Conservation (phyloP, 768 basidiomycete genomes). For the Pisolithus microcarpus region DNA sequence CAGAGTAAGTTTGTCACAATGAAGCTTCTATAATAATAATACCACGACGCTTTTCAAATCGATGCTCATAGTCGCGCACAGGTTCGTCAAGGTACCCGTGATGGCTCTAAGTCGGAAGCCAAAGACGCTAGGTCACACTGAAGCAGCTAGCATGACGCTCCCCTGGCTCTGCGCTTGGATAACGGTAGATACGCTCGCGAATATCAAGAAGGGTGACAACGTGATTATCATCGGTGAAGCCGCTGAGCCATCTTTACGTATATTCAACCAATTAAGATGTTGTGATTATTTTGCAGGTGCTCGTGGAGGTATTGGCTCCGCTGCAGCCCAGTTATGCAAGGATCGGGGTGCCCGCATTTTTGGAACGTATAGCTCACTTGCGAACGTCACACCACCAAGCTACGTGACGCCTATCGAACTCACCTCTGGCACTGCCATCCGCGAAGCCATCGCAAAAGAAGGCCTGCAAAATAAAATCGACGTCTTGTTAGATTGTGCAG, state of each 20-base stretch:
- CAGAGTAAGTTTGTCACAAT: constrained; percentile 18
- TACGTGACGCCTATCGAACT: constrained; percentile 28
- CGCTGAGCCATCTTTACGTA: neutral
- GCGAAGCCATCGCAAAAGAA: constrained; percentile 20
- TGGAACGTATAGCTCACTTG: constrained; percentile 29
- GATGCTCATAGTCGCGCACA: neutral
- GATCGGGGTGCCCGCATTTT: constrained; percentile 28
- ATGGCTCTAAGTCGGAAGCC: constrained; percentile 26
- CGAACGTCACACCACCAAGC: constrained; percentile 15
- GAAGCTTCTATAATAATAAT: neutral
- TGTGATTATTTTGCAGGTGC: constrained; percentile 17
- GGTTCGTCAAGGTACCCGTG: constrained; percentile 25
- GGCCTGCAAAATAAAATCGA: constrained; percentile 26
- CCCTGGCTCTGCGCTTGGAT: constrained; percentile 33
- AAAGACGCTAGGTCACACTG: constrained; percentile 14
- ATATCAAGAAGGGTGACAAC: constrained; percentile 27
- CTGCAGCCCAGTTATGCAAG: constrained; percentile 26
- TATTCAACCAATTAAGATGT: neutral
- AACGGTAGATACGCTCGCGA: constrained; percentile 28
- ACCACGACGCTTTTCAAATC: neutral
- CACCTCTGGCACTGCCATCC: constrained; percentile 24
- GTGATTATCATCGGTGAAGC: constrained; percentile 26
- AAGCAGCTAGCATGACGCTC: constrained; percentile 29
- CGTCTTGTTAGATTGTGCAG: constrained; percentile 29
- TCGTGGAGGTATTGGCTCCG: constrained; percentile 29